These are phyloP conservation scores for Tremella mesenterica DNA, from an alignment of 768 basidiomycete genomes.

Conservation along the genomic window DNA sequence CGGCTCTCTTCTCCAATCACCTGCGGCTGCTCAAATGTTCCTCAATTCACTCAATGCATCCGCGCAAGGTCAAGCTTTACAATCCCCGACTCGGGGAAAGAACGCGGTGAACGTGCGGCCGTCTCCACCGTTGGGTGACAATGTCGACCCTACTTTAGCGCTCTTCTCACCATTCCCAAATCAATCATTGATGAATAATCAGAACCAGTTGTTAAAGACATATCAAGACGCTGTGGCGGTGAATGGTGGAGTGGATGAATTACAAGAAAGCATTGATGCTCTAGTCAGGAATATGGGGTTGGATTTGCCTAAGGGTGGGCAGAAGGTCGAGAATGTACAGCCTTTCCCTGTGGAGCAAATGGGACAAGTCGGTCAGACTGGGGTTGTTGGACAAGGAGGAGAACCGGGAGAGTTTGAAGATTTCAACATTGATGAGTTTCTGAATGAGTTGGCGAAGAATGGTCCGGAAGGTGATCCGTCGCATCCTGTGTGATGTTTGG, in stretches of 20 bases:
- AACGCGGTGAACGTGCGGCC: background rate
- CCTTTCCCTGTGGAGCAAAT: background rate
- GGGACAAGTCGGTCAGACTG: background rate
- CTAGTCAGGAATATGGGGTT: slow-evolving; percentile 65
- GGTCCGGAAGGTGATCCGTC: too few relatives aligned
- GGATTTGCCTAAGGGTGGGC: slow-evolving; percentile 49
- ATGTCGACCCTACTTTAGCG: slow-evolving; percentile 29
- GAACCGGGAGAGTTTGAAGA: too few relatives aligned
- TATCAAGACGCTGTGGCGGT: slow-evolving; percentile 61
- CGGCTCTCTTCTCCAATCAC: slow-evolving; percentile 39
- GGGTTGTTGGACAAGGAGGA: background rate
- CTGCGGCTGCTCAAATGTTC: slow-evolving; percentile 43
- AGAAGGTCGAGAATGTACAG: background rate
- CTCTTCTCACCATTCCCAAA: slow-evolving; percentile 32
- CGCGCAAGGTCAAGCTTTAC: slow-evolving; percentile 29
- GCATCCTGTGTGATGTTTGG: too few relatives aligned
- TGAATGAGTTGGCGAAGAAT: background rate
- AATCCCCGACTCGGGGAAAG: slow-evolving; percentile 5
- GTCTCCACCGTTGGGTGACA: background rate
- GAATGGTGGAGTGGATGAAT: slow-evolving; percentile 61
- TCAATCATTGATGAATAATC: slow-evolving; percentile 40
- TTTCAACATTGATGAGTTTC: too few relatives aligned
- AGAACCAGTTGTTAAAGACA: slow-evolving; percentile 50
- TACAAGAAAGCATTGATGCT: slow-evolving; percentile 61
- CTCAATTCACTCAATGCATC: slow-evolving; percentile 27